A percentile compares a stretch with the other conserved stretches of the same genome.
phyloP scores from a whole-genome alignment of 2,329 filamentous ascomycete species.

The Colletotrichum sp. region DNA sequence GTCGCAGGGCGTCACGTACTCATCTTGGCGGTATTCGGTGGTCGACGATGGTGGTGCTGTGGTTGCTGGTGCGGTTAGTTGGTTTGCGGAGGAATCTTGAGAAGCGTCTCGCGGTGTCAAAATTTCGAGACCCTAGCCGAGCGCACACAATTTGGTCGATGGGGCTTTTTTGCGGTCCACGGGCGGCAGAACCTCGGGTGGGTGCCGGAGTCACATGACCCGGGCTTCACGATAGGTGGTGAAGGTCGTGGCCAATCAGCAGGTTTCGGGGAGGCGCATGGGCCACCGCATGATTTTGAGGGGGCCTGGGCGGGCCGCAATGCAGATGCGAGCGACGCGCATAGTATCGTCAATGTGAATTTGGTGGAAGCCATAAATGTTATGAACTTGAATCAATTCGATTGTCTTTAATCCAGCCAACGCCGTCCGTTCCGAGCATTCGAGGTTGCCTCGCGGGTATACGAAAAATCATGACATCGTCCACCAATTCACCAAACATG shows the following conservation, averaged over 20 bases:
- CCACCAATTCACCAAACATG: neutral
- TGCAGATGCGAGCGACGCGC: neutral
- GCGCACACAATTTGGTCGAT: conserved; percentile 6
- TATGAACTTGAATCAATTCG: neutral
- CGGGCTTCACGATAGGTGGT: neutral
- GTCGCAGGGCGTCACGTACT: conserved; percentile 46
- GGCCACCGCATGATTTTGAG: neutral
- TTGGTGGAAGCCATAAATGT: neutral
- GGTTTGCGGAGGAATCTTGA: conserved; percentile 13
- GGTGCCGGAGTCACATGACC: neutral
- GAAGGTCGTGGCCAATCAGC: neutral
- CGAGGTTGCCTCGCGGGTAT: conserved; percentile 12
- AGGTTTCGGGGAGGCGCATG: neutral
- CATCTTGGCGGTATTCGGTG: conserved; percentile 55
- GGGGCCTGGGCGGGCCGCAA: neutral
- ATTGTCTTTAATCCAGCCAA: neutral
- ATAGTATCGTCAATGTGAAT: neutral
- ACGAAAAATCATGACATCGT: neutral
- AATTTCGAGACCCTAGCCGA: conserved; percentile 13
- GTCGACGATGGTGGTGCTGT: conserved; percentile 22
- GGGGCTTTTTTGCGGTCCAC: neutral
- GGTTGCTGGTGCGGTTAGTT: conserved; percentile 20
- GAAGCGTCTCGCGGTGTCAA: neutral
- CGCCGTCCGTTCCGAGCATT: neutral
- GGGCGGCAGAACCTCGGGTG: neutral